A percentile compares a stretch with the other conserved stretches of the same genome.
Evolutionary conservation across 495 filamentous ascomycete species (phyloP).

Genomic region (Podospora fimiseda): DNA sequence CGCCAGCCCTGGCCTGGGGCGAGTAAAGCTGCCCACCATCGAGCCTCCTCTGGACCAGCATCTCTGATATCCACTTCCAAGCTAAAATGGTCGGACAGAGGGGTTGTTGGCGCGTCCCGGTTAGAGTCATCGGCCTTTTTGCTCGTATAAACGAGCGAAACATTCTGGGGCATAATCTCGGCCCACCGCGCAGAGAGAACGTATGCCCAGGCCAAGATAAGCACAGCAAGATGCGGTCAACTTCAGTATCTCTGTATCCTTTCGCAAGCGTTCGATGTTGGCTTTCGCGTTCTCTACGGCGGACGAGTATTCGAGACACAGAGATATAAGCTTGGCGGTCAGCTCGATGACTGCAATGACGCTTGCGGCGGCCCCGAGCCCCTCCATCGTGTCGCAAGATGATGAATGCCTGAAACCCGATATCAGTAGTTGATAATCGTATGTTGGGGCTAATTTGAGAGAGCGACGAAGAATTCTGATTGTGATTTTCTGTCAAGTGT

Average conservation of each 20-base stretch:
- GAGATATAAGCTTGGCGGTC: conserved; percentile 21
- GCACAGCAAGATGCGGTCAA: conserved; percentile 6
- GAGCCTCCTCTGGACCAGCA: conserved; percentile 23
- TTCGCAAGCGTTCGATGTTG: conserved; percentile 30
- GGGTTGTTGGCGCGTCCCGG: not conserved
- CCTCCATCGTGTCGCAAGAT: conserved; percentile 8
- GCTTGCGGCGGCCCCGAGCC: conserved; percentile 21
- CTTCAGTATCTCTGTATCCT: conserved; percentile 22
- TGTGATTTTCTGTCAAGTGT: not conserved
- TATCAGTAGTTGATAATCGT: not conserved
- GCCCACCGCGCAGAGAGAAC: conserved; percentile 19
- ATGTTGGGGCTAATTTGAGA: too few relatives aligned
- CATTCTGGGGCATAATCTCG: conserved; percentile 8
- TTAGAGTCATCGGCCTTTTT: conserved; percentile 1
- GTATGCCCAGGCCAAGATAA: conserved; percentile 18
- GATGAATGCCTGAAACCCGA: not conserved
- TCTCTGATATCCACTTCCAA: conserved; percentile 19
- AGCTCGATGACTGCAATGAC: conserved; percentile 34
- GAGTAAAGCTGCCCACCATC: conserved; percentile 31
- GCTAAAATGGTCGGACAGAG: not conserved
- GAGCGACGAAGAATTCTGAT: not conserved
- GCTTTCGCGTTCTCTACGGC: conserved; percentile 30
- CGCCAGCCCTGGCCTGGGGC: conserved; percentile 26
- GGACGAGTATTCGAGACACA: conserved; percentile 28
- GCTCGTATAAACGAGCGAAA: conserved; percentile 10